phyloP scores from a whole-genome alignment of 1,139 yeast genomes.

The Spathaspora sp. region DNA sequence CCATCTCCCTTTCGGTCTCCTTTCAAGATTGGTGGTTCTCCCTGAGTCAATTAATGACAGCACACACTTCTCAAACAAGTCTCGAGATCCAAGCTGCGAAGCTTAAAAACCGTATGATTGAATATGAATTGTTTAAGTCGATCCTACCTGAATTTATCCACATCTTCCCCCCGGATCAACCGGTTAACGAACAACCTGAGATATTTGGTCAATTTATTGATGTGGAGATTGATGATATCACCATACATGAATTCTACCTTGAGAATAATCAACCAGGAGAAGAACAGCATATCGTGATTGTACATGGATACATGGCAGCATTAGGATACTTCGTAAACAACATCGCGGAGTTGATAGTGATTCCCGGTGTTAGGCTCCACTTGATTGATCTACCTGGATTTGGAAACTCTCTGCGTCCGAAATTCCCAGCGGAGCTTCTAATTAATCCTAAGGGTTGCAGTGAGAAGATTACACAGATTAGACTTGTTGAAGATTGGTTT shows the following conservation, averaged over 20 bases:
- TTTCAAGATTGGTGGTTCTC: slow-evolving; percentile 42
- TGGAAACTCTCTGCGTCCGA: slow-evolving; percentile 45
- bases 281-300: slow-evolving; percentile 29
- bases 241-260: slow-evolving; percentile 40
- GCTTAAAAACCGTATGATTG: slow-evolving; percentile 27
- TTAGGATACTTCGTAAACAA: slow-evolving; percentile 44
- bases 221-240: slow-evolving; percentile 27
- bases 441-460: slow-evolving; percentile 19
- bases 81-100: slow-evolving; percentile 18
- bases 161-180: slow-evolving; percentile 19
- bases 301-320: slow-evolving; percentile 52
- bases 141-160: slow-evolving; percentile 33
- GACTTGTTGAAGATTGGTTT: slow-evolving; percentile 43
- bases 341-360: slow-evolving; percentile 31
- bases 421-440: slow-evolving; percentile 34
- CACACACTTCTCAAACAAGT: slow-evolving; percentile 4
- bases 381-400: slow-evolving; percentile 46
- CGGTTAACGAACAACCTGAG: neutral
- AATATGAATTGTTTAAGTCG: slow-evolving; percentile 36
- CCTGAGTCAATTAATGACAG: slow-evolving; percentile 11
- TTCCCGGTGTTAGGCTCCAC: slow-evolving; percentile 34
- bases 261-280: slow-evolving; percentile 21
- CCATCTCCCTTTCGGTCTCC: slow-evolving; percentile 27
- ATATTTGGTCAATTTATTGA: slow-evolving; percentile 30
- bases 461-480: slow-evolving; percentile 32